Percentiles rank a stretch among this genome's conserved stretches.
Evolutionary conservation across 192 early-diverging fungal species (phyloP).

Genomic region (Coemansia sp.): DNA sequence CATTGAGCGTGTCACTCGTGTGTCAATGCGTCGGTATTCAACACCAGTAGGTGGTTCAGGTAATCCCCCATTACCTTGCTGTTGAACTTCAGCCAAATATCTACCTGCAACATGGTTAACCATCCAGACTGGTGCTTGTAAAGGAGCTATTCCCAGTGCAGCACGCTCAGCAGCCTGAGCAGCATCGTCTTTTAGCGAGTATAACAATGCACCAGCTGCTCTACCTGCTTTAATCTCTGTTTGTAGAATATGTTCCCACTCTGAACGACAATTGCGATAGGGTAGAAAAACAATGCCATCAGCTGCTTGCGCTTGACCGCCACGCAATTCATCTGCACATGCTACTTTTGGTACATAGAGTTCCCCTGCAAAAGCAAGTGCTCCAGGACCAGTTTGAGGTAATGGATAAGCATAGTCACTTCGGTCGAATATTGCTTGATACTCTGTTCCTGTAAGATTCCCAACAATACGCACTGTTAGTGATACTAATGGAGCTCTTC

Average conservation of each 20-base stretch:
- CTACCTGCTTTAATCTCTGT: slow-evolving; percentile 19
- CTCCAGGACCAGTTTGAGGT: slow-evolving; percentile 29
- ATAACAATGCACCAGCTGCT: slow-evolving; percentile 32
- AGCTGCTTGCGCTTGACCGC: slow-evolving; percentile 4
- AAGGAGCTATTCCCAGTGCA: slow-evolving; percentile 10
- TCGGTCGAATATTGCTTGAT: slow-evolving; percentile 46
- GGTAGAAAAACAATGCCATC: slow-evolving; percentile 45
- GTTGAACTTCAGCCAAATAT: slow-evolving; percentile 21
- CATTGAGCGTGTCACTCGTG: slow-evolving; percentile 9
- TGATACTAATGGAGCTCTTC: slow-evolving; percentile 34
- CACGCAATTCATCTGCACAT: slow-evolving; percentile 36
- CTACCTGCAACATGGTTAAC: slow-evolving; percentile 37
- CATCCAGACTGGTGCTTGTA: slow-evolving; percentile 43
- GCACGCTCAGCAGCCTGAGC: slow-evolving; percentile 40
- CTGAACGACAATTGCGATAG: slow-evolving; percentile 28
- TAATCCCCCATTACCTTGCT: slow-evolving; percentile 3
- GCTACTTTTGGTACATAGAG: slow-evolving; percentile 32
- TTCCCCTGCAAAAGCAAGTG: slow-evolving; percentile 40
- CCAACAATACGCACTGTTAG: slow-evolving; percentile 36
- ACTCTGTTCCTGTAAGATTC: slow-evolving; percentile 14
- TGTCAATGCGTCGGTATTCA: slow-evolving; percentile 15
- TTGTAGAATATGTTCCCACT: slow-evolving; percentile 34
- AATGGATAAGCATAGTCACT: slow-evolving; percentile 46
- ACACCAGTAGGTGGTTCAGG: slow-evolving; percentile 19
- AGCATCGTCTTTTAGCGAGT: slow-evolving; percentile 47